These are phyloP conservation scores for Lojkania enalia DNA, from an alignment of 2,329 filamentous ascomycete species.

Conservation along the genomic window DNA sequence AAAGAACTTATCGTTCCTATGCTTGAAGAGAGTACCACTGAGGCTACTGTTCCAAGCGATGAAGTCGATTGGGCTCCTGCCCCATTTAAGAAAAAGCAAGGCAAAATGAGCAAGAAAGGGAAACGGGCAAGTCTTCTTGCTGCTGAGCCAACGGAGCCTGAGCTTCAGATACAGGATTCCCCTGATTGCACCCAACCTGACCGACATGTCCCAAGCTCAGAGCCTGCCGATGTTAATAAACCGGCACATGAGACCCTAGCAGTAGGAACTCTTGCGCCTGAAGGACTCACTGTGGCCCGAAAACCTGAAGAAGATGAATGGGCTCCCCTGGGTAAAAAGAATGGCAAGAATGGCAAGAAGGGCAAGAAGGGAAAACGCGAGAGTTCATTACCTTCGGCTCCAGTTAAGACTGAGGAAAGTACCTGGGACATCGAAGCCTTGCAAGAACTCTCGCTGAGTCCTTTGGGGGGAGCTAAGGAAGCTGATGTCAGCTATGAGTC, in stretches of 20 bases:
- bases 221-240: too few relatives aligned
- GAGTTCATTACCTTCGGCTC: conserved; percentile 17
- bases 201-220: too few relatives aligned
- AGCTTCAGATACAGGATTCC: too few relatives aligned
- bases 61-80: conserved; percentile 4
- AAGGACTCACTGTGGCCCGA: too few relatives aligned
- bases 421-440: conserved; percentile 3
- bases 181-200: too few relatives aligned
- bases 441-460: background rate
- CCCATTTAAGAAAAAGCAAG: conserved; percentile 8
- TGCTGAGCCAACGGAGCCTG: too few relatives aligned
- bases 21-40: too few relatives aligned
- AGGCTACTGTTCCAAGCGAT: background rate
- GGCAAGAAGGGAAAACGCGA: conserved; percentile 22
- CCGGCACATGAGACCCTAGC: too few relatives aligned
- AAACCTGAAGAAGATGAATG: conserved; percentile 8
- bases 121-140: conserved; percentile 21
- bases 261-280: too few relatives aligned
- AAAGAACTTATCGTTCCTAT: too few relatives aligned
- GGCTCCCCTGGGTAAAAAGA: conserved; percentile 18
- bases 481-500: too few relatives aligned
- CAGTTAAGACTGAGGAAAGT: conserved; percentile 11
- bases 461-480: too few relatives aligned
- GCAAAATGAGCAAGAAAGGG: conserved; percentile 30
- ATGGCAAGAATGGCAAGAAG: conserved; percentile 25